A percentile compares a stretch with the other conserved stretches of the same genome.
Conservation (phyloP, 148 eudicot species). For the Vaccinium myrtillus region DNA sequence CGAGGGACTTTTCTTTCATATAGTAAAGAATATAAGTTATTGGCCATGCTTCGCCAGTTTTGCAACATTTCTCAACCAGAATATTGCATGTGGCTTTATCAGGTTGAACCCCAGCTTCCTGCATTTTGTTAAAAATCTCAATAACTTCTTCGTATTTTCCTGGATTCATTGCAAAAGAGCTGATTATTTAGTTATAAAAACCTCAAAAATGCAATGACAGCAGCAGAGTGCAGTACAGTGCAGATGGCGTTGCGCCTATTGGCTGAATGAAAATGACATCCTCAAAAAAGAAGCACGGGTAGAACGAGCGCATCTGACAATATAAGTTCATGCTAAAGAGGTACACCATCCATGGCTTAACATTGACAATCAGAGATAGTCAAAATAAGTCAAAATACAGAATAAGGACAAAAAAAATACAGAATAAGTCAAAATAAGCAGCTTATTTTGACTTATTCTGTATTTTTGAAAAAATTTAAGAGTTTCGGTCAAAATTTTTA, state of each 20-base stretch:
- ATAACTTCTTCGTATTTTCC: slow-evolving; percentile 63
- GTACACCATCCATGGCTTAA: not conserved
- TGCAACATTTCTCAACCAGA: slow-evolving; percentile 64
- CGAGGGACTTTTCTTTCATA: slow-evolving; percentile 71
- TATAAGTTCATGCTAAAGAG: not conserved
- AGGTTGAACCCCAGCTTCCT: slow-evolving; percentile 72
- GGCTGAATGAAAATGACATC: not conserved
- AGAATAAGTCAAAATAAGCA: too few species aligned
- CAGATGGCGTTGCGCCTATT: not conserved
- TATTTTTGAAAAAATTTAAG: too few species aligned
- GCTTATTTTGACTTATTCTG: too few species aligned
- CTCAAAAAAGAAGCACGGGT: not conserved
- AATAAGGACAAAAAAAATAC: too few species aligned
- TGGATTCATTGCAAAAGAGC: slow-evolving; percentile 26
- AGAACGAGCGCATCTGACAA: not conserved
- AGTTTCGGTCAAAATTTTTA: too few species aligned
- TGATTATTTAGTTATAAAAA: not conserved
- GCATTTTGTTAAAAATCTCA: slow-evolving; percentile 71
- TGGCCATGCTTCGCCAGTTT: slow-evolving; percentile 48
- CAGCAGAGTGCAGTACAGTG: not conserved
- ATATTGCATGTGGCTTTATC: slow-evolving; percentile 91
- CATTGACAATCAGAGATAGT: not conserved
- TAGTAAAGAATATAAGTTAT: slow-evolving; percentile 56
- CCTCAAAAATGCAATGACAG: not conserved
- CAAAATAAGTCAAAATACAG: too few species aligned